phyloP scores from a whole-genome alignment of 179 eudicot species.

The Beta macrorhiza region DNA sequence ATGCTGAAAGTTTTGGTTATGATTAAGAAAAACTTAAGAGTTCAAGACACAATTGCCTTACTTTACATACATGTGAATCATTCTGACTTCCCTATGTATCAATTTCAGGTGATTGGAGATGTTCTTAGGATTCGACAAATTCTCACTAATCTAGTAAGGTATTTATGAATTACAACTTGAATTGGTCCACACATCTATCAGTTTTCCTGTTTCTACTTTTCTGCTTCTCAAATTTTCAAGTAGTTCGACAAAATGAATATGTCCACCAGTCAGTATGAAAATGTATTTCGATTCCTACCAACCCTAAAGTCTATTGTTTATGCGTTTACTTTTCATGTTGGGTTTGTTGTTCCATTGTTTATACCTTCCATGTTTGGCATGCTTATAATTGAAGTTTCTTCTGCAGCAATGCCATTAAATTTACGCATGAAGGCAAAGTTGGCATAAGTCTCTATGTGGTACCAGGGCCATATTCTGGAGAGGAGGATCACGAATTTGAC shows the following conservation, averaged over 20 bases:
- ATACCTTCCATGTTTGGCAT: too few species aligned
- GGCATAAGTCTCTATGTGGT: constrained; percentile 74
- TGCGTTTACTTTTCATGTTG: too few species aligned
- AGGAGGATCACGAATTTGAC: constrained; percentile 31
- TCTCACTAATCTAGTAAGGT: constrained; percentile 94
- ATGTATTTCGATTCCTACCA: too few species aligned
- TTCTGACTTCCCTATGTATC: constrained; percentile 9
- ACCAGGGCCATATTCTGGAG: constrained; percentile 40
- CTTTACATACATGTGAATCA: constrained; percentile 8
- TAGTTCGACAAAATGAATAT: background rate
- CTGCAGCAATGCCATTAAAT: constrained; percentile 90
- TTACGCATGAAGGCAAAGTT: constrained; percentile 94
- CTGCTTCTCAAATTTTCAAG: background rate
- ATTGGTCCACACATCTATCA: background rate
- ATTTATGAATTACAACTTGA: background rate
- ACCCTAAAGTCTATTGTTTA: too few species aligned
- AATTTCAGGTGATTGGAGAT: constrained; percentile 83
- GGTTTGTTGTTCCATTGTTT: too few species aligned
- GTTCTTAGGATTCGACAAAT: constrained; percentile 92
- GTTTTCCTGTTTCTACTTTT: background rate
- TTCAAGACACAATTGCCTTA: background rate
- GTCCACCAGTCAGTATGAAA: too few species aligned
- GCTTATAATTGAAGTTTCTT: constrained; percentile 12
- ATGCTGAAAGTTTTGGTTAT: background rate
- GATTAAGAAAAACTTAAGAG: background rate